A percentile compares a stretch with the other conserved stretches of the same genome.
These are phyloP conservation scores for Mortierella sp. DNA, from an alignment of 371 early-diverging fungal genomes.

Conservation along the genomic window DNA sequence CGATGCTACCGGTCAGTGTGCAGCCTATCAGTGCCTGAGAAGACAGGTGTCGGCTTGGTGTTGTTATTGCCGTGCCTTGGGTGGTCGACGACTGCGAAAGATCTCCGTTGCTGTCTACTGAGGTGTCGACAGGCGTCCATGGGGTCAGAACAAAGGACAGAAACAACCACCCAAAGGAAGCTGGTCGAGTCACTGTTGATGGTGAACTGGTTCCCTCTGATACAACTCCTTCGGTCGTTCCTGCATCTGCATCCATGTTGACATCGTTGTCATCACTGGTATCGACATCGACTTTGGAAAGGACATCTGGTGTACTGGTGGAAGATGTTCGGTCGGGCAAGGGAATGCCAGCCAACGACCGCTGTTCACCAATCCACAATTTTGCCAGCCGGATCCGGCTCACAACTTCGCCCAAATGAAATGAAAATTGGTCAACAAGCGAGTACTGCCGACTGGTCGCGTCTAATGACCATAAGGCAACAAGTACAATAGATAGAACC, in stretches of 20 bases:
- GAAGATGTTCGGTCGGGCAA: constrained; percentile 19
- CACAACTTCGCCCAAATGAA: constrained; percentile 43
- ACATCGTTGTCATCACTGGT: background rate
- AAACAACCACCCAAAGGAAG: background rate
- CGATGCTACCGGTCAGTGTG: constrained; percentile 28
- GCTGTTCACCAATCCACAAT: constrained; percentile 31
- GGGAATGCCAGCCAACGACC: constrained; percentile 37
- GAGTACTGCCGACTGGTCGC: constrained; percentile 32
- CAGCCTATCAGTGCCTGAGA: constrained; percentile 47
- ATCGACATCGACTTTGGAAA: too few relatives aligned
- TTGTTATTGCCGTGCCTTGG: background rate
- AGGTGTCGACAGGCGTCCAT: constrained; percentile 9
- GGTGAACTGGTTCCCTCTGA: background rate
- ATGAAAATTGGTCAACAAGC: constrained; percentile 44
- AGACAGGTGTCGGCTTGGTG: background rate
- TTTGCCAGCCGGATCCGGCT: constrained; percentile 42
- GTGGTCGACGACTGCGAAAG: background rate
- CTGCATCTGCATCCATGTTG: background rate
- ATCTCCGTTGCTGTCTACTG: background rate
- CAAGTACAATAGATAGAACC: too few relatives aligned
- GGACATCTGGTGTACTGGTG: background rate
- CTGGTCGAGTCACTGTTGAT: background rate
- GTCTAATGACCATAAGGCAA: background rate
- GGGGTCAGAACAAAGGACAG: constrained; percentile 24
- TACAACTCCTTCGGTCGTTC: too few relatives aligned